Conservation (phyloP, 208 protist species). For the Baffinella frigidus region DNA sequence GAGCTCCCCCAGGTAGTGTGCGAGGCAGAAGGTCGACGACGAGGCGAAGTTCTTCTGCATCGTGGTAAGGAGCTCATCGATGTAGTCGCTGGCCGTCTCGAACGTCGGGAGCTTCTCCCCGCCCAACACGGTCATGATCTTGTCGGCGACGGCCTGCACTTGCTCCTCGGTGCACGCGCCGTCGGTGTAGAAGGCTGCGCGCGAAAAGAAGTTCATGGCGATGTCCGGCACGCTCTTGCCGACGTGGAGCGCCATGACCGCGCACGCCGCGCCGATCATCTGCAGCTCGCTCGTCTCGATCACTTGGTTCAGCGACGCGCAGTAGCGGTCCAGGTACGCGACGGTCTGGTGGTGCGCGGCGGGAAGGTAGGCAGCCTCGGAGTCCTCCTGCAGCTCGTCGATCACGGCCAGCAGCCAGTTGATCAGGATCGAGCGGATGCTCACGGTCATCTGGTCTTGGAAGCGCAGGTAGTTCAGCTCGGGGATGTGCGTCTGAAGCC, state of each 20-base stretch:
- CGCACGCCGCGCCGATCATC: conserved; percentile 55
- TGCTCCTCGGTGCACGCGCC: conserved; percentile 41
- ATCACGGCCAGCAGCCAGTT: conserved; percentile 63
- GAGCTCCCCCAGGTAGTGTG: conserved; percentile 58
- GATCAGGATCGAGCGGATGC: conserved; percentile 62
- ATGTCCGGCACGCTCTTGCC: neutral
- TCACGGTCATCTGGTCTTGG: conserved; percentile 60
- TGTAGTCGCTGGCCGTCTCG: conserved; percentile 17
- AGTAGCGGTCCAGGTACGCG: conserved; percentile 17
- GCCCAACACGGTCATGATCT: neutral
- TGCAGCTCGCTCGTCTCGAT: conserved; percentile 58
- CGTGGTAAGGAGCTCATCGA: conserved; percentile 10
- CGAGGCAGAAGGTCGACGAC: conserved; percentile 59
- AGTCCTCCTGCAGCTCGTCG: conserved; percentile 45
- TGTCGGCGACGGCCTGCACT: neutral
- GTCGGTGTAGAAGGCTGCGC: conserved; percentile 58
- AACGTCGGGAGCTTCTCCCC: neutral
- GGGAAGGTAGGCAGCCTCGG: neutral
- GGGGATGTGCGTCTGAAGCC: conserved; percentile 10
- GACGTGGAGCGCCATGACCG: conserved; percentile 10
- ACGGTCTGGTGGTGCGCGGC: conserved; percentile 49
- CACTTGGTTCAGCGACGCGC: neutral
- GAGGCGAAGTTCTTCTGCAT: conserved; percentile 58
- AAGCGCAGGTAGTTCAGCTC: neutral
- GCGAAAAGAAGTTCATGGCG: neutral